Base-by-base conservation (phyloP, 2,329 filamentous ascomycete genomes). In the Periconia sp. region DNA sequence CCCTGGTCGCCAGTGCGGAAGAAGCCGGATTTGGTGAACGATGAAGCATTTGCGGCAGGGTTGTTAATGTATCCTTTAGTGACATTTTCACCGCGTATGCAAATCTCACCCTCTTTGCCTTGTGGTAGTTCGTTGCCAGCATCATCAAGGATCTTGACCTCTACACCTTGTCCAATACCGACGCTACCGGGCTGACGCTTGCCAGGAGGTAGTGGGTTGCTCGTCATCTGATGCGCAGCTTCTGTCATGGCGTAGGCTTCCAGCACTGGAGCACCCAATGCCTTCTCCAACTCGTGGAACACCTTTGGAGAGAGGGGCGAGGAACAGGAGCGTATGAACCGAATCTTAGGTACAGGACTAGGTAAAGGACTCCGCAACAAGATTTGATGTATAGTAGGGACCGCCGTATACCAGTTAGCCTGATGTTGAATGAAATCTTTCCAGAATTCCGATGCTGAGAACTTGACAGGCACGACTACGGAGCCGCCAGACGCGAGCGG, bases 211-310 rank as follows among this genome's bases (percentile, higher is more conserved):
- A 81, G 73, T 42, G 79, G 79, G 57, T 82, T 82, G 20, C 87
- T 90, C 1, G 89, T 91, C 87, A 92, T 92, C 72, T 92, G 89
- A 68, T 92, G 89, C 5, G 91, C 85, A 7, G 90, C 91, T 77
- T 95, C 91, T 41, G 91, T 95, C 91, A 96, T 96, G 60, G 91
- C 91, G 66, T 95, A 95, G 10, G 91, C 91, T 76, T 95, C 91
- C 17, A 96, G 81, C 0, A 96, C 91, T 0, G 91, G 91, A 0
- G 91, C 90, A 47, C 85, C 80, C 71, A 92, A 90, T 0, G 85
- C 82, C 63, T 85, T 81, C 69, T 95, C 91, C 6, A 96, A 82
- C 64, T 91, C 87, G 57, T 90, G 82, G 76, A 94, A 92, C 47
- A 86, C 86, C 57, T 91, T 92, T 1, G 91, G 91, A 2, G 89